Evolutionary conservation across 768 basidiomycete species (phyloP).

Genomic region (Sporobolomyces phaffii): DNA sequence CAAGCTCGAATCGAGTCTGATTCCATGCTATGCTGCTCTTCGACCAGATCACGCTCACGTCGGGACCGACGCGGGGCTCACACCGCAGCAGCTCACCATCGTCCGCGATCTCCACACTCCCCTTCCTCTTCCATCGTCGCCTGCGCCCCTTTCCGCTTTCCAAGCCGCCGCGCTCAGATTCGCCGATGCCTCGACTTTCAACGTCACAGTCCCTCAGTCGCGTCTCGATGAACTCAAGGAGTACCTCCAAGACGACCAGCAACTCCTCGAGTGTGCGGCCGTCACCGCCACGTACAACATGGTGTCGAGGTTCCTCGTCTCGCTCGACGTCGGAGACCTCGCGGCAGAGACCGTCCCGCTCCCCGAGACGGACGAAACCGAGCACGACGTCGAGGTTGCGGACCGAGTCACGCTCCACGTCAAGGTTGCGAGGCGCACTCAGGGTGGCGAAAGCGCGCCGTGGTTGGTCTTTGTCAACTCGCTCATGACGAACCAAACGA

Average conservation of each 20-base stretch:
- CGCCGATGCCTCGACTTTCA: slow-evolving; percentile 58
- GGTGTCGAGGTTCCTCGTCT: slow-evolving; percentile 62
- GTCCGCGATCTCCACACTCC: slow-evolving; percentile 53
- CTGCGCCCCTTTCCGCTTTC: slow-evolving; percentile 50
- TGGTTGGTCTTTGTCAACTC: slow-evolving; percentile 46
- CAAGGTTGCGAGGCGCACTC: slow-evolving; percentile 20
- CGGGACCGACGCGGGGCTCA: slow-evolving; percentile 54
- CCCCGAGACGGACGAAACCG: slow-evolving; percentile 31
- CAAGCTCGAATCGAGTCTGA: not conserved
- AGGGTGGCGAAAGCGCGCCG: slow-evolving; percentile 33
- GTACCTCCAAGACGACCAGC: slow-evolving; percentile 43
- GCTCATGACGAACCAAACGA: slow-evolving; percentile 45
- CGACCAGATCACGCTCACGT: slow-evolving; percentile 42
- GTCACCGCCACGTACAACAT: slow-evolving; percentile 59
- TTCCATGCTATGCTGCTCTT: not conserved
- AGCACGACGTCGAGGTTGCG: slow-evolving; percentile 37
- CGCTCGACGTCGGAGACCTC: slow-evolving; percentile 57
- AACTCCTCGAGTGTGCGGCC: slow-evolving; percentile 53
- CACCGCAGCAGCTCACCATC: slow-evolving; percentile 54
- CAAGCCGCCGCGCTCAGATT: slow-evolving; percentile 57
- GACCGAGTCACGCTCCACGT: slow-evolving; percentile 34
- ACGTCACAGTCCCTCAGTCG: slow-evolving; percentile 50
- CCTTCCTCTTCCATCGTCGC: slow-evolving; percentile 47
- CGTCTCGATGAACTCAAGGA: slow-evolving; percentile 50
- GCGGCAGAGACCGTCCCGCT: slow-evolving; percentile 45